Conservation (phyloP, 2,329 filamentous ascomycete species). For the Colletotrichum sp. region DNA sequence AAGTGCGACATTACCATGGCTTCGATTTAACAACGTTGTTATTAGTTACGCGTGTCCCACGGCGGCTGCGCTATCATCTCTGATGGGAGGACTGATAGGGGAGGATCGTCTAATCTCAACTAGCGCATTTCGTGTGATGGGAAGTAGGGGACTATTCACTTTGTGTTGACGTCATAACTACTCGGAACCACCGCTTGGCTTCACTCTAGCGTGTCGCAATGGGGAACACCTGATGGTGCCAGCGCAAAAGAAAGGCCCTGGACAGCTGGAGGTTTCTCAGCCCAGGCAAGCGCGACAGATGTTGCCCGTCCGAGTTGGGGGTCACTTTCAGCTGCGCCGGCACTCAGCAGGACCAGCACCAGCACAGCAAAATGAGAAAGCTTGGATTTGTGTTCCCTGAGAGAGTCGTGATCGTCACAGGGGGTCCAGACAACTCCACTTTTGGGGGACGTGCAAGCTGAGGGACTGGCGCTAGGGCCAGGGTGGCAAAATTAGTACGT, state of each 20-base stretch:
- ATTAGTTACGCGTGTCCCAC: neutral
- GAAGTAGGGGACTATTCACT: constrained; percentile 4
- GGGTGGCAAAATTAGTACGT: neutral
- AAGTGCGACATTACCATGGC: neutral
- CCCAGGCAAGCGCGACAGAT: neutral
- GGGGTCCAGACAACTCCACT: constrained; percentile 5
- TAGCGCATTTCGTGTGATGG: constrained; percentile 8
- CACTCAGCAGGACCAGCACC: neutral
- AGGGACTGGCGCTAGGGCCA: constrained; percentile 3
- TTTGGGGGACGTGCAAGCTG: neutral
- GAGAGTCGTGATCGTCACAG: constrained; percentile 18
- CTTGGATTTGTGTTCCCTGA: neutral
- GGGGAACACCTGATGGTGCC: neutral
- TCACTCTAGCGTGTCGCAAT: neutral
- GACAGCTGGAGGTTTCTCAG: neutral
- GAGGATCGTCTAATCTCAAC: constrained; percentile 1
- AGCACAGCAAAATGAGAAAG: neutral
- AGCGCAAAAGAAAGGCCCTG: neutral
- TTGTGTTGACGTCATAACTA: constrained; percentile 9
- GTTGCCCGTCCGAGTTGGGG: neutral
- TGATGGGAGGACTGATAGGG: neutral
- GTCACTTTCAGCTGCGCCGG: neutral
- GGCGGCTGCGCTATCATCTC: neutral
- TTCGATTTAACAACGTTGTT: neutral
- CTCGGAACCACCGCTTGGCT: neutral